Evolutionary conservation across 2,329 filamentous ascomycete species (phyloP).

Genomic region (Shiraia bambusicola): DNA sequence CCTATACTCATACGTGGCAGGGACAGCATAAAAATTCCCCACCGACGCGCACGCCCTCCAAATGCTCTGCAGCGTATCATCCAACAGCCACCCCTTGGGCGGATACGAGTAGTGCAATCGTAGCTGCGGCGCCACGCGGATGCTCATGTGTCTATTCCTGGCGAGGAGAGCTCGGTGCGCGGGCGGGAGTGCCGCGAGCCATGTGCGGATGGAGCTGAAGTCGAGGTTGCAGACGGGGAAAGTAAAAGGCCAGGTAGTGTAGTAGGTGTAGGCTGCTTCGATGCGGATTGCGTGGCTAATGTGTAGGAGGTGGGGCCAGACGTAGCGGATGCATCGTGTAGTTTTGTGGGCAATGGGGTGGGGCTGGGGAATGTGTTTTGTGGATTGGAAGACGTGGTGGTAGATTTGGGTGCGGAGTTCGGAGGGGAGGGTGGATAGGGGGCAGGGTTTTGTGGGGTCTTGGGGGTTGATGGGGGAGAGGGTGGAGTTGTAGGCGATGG

Average conservation of each 20-base stretch:
- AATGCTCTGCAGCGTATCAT: conserved; percentile 13
- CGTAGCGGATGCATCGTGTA: conserved; percentile 1
- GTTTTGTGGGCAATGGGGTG: neutral
- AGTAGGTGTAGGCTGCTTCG: conserved; percentile 34
- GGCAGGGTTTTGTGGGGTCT: conserved; percentile 15
- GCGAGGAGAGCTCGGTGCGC: conserved; percentile 19
- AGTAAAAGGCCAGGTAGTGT: conserved; percentile 18
- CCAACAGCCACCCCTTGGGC: conserved; percentile 15
- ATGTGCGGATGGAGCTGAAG: conserved; percentile 16
- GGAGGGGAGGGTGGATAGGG: conserved; percentile 20
- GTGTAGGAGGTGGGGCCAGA: conserved; percentile 18
- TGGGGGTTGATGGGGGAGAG: conserved; percentile 18
- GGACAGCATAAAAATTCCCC: conserved; percentile 26
- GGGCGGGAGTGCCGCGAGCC: conserved; percentile 16
- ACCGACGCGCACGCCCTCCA: conserved; percentile 27
- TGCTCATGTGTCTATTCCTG: conserved; percentile 16
- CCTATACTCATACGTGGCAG: neutral
- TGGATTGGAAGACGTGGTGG: conserved; percentile 8
- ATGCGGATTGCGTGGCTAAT: conserved; percentile 28
- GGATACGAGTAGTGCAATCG: conserved; percentile 14
- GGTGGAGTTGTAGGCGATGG: conserved; percentile 10
- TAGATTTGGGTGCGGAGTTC: conserved; percentile 25
- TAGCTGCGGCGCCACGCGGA: conserved; percentile 11
- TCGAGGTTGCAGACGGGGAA: conserved; percentile 18
- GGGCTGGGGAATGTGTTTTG: conserved; percentile 2